A percentile compares a stretch with the other conserved stretches of the same genome.
Evolutionary conservation across 352 stramenopile species (phyloP).

Genomic region (Lagenidium giganteum): DNA sequence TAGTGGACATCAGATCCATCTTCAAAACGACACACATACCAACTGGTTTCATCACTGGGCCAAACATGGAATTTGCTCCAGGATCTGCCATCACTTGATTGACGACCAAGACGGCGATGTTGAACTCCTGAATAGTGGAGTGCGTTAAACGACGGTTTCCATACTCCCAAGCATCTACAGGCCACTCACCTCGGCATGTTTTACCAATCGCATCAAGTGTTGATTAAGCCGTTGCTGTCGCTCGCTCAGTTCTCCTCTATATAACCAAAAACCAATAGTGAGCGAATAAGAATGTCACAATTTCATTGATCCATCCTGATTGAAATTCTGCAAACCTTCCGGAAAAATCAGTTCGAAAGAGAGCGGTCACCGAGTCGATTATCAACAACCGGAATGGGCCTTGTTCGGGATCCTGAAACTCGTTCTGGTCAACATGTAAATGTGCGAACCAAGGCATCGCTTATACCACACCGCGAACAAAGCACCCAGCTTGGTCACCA

Average conservation of each 20-base stretch:
- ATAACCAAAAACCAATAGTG: too few species aligned
- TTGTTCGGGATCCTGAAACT: slow-evolving; percentile 48
- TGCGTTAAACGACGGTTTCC: background rate
- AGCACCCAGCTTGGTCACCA: slow-evolving; percentile 67
- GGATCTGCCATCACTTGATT: slow-evolving; percentile 88
- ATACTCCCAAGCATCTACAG: too few species aligned
- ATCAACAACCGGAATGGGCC: slow-evolving; percentile 82
- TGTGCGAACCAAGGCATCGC: too few species aligned
- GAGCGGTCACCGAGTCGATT: slow-evolving; percentile 88
- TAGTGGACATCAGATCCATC: too few species aligned
- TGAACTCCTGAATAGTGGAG: slow-evolving; percentile 74
- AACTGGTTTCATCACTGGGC: slow-evolving; percentile 66
- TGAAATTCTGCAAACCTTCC: slow-evolving; percentile 31
- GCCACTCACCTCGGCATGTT: slow-evolving; percentile 55
- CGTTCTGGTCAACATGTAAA: background rate
- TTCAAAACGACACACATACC: slow-evolving; percentile 38
- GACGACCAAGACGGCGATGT: slow-evolving; percentile 85
- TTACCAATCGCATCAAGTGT: slow-evolving; percentile 75
- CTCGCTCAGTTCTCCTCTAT: slow-evolving; percentile 48
- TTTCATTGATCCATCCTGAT: background rate
- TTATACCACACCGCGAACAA: slow-evolving; percentile 57
- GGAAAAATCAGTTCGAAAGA: slow-evolving; percentile 89
- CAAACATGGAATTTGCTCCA: slow-evolving; percentile 71
- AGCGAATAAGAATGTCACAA: too few species aligned
- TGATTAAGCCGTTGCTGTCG: slow-evolving; percentile 87